Evolutionary conservation across 1,139 yeast species (phyloP).

Genomic region (Chernovozyma sophiae-reginae): DNA sequence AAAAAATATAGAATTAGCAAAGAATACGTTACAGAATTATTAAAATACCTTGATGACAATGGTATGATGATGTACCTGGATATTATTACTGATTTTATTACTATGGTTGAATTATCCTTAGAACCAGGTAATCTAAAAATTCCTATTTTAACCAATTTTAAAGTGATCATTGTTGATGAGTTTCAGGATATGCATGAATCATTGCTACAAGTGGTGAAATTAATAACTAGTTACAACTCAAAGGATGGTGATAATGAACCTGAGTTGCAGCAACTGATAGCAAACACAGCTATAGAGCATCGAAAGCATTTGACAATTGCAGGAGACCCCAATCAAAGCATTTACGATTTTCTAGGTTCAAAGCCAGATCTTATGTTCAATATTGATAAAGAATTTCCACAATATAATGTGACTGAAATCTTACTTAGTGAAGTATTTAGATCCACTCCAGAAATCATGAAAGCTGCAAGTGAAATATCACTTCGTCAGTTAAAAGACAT

Average conservation of each 20-base stretch:
- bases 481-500: neutral
- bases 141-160: conserved; percentile 22
- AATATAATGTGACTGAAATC: conserved; percentile 21
- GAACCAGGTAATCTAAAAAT: conserved; percentile 11
- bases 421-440: conserved; percentile 51
- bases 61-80: conserved; percentile 39
- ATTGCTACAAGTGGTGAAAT: conserved; percentile 43
- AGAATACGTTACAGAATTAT: conserved; percentile 17
- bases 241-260: conserved; percentile 1
- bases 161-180: conserved; percentile 62
- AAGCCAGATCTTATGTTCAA: conserved; percentile 27
- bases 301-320: conserved; percentile 55
- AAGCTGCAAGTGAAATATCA: conserved; percentile 33
- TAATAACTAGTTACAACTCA: conserved; percentile 33
- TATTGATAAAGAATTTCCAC: conserved; percentile 23
- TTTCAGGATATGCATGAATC: conserved; percentile 65
- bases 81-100: conserved; percentile 27
- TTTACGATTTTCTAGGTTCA: conserved; percentile 63
- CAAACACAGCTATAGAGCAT: neutral
- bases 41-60: conserved; percentile 21
- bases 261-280: neutral
- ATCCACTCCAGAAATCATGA: conserved; percentile 52
- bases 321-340: conserved; percentile 73
- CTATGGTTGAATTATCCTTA: conserved; percentile 19
- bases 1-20: conserved; percentile 19